Evolutionary conservation across 2,329 filamentous ascomycete species (phyloP).

Genomic region (Ophiostoma piceae): DNA sequence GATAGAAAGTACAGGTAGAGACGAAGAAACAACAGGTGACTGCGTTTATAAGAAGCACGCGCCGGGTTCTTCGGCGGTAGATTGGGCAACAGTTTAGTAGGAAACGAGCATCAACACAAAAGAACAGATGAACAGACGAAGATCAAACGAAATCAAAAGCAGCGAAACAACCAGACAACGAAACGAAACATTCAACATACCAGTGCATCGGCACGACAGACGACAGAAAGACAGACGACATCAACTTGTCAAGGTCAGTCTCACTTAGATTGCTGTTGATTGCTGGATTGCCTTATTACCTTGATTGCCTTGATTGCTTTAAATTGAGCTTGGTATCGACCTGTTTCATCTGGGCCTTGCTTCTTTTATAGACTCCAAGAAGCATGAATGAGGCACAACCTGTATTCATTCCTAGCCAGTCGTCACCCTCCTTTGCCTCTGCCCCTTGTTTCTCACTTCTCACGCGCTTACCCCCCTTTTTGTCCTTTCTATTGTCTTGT

Average conservation of each 20-base stretch:
- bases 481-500: slow-evolving; percentile 4
- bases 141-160: background rate
- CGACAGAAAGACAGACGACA: background rate
- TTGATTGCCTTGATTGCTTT: background rate
- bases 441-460: slow-evolving; percentile 11
- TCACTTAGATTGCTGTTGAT: background rate
- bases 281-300: background rate
- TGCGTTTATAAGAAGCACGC: slow-evolving; percentile 1
- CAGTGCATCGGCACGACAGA: background rate
- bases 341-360: background rate
- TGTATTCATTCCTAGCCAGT: background rate
- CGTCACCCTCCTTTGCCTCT: background rate
- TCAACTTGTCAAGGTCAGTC: background rate
- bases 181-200: background rate
- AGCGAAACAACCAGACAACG: background rate
- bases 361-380: background rate
- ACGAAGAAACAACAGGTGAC: background rate
- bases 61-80: background rate
- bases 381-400: slow-evolving; percentile 5
- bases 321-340: background rate
- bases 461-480: slow-evolving; percentile 9
- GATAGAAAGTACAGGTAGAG: too few species aligned
- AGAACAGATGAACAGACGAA: background rate
- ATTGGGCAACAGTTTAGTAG: background rate
- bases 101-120: background rate